Percentiles rank a stretch among this genome's conserved stretches.
Conservation (phyloP, 2,329 filamentous ascomycete genomes). For the Phialocephala sp. region DNA sequence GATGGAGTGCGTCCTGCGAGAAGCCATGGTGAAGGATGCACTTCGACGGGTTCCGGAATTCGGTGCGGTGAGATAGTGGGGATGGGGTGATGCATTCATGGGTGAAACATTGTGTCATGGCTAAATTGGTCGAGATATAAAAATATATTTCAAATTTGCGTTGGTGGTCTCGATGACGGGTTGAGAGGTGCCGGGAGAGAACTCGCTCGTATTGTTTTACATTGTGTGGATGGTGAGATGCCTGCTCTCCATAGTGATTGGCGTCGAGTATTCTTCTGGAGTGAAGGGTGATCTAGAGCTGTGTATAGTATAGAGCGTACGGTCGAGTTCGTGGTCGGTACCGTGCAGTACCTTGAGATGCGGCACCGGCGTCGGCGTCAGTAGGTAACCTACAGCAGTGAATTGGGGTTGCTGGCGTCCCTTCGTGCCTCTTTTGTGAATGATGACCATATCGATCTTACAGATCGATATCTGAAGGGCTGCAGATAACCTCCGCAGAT, state of each 20-base stretch:
- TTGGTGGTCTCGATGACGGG: conserved; percentile 6
- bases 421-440: neutral
- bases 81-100: conserved; percentile 6
- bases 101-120: conserved; percentile 25
- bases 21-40: neutral
- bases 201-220: neutral
- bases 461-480: conserved; percentile 1
- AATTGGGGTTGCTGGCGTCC: neutral
- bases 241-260: neutral
- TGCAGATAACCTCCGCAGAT: conserved; percentile 3
- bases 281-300: neutral
- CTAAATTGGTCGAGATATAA: conserved; percentile 3
- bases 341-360: neutral
- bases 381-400: neutral
- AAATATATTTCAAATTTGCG: conserved; percentile 11
- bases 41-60: conserved; percentile 15
- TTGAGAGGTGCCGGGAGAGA: neutral
- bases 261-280: neutral
- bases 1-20: neutral
- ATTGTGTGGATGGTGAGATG: conserved; percentile 2
- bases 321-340: neutral
- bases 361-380: neutral
- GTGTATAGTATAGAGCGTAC: neutral
- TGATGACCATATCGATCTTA: neutral
- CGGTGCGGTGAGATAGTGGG: conserved; percentile 19